Evolutionary conservation across 805 yeast species (phyloP).

Genomic region (Yamadazyma akitaensis): DNA sequence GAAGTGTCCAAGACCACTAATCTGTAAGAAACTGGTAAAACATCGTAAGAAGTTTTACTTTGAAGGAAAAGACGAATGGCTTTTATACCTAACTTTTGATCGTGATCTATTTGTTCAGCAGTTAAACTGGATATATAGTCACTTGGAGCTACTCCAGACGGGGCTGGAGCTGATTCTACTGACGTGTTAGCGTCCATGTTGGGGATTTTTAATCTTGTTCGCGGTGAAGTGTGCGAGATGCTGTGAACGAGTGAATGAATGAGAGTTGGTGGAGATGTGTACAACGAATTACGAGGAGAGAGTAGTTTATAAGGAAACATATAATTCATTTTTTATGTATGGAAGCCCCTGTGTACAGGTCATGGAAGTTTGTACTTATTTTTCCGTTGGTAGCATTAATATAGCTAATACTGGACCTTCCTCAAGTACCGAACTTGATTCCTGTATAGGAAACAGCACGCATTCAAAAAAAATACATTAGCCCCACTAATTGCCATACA

Average conservation of each 20-base stretch:
- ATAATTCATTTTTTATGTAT: no score
- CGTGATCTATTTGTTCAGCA: constrained; percentile 45
- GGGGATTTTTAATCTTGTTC: not conserved
- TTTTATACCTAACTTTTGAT: constrained; percentile 71
- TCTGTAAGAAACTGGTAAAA: constrained; percentile 90
- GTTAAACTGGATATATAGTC: constrained; percentile 41
- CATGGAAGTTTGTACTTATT: not conserved
- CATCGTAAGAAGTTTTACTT: constrained; percentile 93
- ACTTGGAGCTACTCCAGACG: constrained; percentile 33
- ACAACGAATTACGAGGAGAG: no score
- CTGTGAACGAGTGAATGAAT: not conserved
- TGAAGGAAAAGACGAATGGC: constrained; percentile 82
- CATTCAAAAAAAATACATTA: not conserved
- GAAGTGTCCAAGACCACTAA: constrained; percentile 92
- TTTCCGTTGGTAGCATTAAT: not conserved
- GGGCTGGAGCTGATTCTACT: not conserved
- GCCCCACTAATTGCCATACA: not conserved
- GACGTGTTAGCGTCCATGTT: not conserved
- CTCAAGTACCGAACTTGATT: not conserved
- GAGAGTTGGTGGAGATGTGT: not conserved
- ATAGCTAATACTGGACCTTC: not conserved
- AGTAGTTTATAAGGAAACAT: no score
- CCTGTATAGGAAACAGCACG: not conserved
- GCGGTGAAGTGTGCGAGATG: not conserved
- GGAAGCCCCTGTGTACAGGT: not conserved